Percentiles rank a stretch among this genome's conserved stretches.
phyloP scores from a whole-genome alignment of 108 stramenopile genomes.

The Skeletonema costatum region DNA sequence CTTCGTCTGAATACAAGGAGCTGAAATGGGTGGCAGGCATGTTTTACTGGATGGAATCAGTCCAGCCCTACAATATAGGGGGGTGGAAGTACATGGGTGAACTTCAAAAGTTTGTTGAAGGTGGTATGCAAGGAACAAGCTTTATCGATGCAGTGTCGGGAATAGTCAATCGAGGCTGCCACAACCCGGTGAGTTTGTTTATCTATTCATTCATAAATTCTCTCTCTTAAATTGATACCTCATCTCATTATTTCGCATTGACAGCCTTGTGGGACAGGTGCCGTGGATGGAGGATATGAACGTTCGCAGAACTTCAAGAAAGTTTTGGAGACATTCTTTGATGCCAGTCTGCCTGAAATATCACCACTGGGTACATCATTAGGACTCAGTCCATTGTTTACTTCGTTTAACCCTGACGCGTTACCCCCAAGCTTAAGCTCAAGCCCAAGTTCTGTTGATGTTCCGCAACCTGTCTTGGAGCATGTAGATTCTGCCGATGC shows the following conservation, averaged over 20 bases:
- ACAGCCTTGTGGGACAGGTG: background rate
- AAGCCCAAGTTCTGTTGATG: background rate
- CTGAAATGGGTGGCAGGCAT: constrained; percentile 48
- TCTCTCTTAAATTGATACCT: no score
- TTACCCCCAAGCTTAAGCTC: background rate
- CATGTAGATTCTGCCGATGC: background rate
- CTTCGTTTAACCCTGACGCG: no score
- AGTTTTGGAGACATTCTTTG: constrained; percentile 29
- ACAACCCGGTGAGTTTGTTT: constrained; percentile 14
- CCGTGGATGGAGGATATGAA: constrained; percentile 9
- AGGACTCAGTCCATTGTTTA: no score
- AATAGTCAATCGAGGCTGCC: constrained; percentile 39
- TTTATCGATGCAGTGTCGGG: constrained; percentile 31
- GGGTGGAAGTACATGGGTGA: constrained; percentile 43
- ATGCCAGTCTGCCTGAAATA: constrained; percentile 2
- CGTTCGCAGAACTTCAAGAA: constrained; percentile 41
- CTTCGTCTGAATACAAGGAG: constrained; percentile 13
- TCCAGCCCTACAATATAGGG: constrained; percentile 38
- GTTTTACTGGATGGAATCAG: constrained; percentile 53
- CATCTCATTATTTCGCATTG: no score
- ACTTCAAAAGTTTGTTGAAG: constrained; percentile 37
- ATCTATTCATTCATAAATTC: no score
- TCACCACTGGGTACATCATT: background rate
- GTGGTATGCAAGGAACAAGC: constrained; percentile 17
- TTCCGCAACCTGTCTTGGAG: background rate